A percentile compares a stretch with the other conserved stretches of the same genome.
These are phyloP conservation scores for Microsporum audouinii DNA, from an alignment of 2,329 filamentous ascomycete species.

Conservation along the genomic window DNA sequence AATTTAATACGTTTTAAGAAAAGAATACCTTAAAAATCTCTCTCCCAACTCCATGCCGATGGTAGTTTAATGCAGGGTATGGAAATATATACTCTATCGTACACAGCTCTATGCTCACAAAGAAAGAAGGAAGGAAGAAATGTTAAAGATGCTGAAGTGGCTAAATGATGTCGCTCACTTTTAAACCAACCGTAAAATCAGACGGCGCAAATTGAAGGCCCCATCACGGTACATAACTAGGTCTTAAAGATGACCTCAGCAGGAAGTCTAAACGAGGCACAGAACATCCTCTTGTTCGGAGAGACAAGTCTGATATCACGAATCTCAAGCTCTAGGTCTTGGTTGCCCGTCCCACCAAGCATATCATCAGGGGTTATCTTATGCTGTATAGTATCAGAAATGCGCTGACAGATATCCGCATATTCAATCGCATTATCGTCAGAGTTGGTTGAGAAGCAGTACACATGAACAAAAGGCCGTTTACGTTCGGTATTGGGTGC, in stretches of 20 bases:
- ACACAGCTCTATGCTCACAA: neutral
- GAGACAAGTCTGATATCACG: constrained; percentile 72
- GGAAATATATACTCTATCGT: neutral
- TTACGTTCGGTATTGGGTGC: constrained; percentile 45
- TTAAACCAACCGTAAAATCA: neutral
- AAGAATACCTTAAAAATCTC: neutral
- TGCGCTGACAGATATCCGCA: constrained; percentile 53
- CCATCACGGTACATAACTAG: neutral
- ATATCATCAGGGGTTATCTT: constrained; percentile 45
- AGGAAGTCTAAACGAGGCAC: constrained; percentile 80
- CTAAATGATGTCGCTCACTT: neutral
- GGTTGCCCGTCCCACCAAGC: constrained; percentile 41
- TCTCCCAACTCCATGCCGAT: neutral
- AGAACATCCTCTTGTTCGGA: constrained; percentile 93
- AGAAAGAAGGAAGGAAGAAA: neutral
- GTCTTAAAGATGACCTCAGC: constrained; percentile 62
- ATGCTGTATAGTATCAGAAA: constrained; percentile 51
- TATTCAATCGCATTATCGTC: constrained; percentile 55
- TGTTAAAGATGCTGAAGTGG: neutral
- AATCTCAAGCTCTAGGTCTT: constrained; percentile 47
- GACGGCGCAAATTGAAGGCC: neutral
- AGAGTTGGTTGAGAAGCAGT: constrained; percentile 81
- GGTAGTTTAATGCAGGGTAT: neutral
- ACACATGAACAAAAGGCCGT: constrained; percentile 79
- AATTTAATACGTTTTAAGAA: neutral